These are phyloP conservation scores for Arthrobotrys megalospora DNA, from an alignment of 2,329 filamentous ascomycete genomes.

Conservation along the genomic window DNA sequence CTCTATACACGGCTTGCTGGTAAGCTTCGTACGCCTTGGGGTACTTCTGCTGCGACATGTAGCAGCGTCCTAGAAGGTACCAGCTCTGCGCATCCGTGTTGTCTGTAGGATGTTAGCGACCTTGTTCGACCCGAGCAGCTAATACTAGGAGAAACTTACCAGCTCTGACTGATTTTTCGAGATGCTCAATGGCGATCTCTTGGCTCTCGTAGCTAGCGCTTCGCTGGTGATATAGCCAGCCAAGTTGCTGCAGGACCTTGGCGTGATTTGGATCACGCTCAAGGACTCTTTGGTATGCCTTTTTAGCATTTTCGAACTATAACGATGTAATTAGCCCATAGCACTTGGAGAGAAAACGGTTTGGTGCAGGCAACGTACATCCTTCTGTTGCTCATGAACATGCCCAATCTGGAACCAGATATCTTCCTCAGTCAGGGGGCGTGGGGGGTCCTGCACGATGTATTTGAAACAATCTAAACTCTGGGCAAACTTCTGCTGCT, in stretches of 20 bases:
- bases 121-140: slow-evolving; percentile 8
- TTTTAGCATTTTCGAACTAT: slow-evolving; percentile 92
- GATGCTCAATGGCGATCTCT: slow-evolving; percentile 94
- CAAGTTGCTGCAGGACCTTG: slow-evolving; percentile 97
- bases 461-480: slow-evolving; percentile 99
- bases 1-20: slow-evolving; percentile 97
- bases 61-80: slow-evolving; percentile 97
- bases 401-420: slow-evolving; percentile 99
- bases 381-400: slow-evolving; percentile 98
- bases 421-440: slow-evolving; percentile 94
- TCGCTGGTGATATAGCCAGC: slow-evolving; percentile 97
- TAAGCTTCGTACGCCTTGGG: slow-evolving; percentile 99
- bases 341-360: slow-evolving; percentile 64
- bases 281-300: slow-evolving; percentile 90
- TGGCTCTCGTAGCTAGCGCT: slow-evolving; percentile 92
- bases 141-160: slow-evolving; percentile 73
- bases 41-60: slow-evolving; percentile 99
- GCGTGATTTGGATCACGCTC: slow-evolving; percentile 96
- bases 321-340: slow-evolving; percentile 38
- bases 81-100: slow-evolving; percentile 97
- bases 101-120: slow-evolving; percentile 72
- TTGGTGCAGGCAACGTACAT: slow-evolving; percentile 76
- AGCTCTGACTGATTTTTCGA: slow-evolving; percentile 95
- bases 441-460: slow-evolving; percentile 92
- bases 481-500: slow-evolving; percentile 92